phyloP scores from a whole-genome alignment of 306 rosid species.

The Dicorynia guianensis region DNA sequence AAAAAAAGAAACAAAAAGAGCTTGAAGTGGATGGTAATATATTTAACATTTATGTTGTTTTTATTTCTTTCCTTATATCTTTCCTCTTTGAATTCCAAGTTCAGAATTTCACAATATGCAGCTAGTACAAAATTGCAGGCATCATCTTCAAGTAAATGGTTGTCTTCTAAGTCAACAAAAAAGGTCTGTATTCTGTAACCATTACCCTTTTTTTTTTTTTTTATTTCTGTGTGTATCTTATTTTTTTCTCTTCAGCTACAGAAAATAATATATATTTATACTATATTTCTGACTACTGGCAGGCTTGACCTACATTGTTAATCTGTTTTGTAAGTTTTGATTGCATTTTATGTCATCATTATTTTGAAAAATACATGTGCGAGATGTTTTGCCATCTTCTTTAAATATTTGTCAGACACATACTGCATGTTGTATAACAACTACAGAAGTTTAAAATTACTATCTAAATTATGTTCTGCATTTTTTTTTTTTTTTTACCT shows the following conservation, averaged over 20 bases:
- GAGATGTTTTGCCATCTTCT: background rate
- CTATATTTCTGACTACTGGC: background rate
- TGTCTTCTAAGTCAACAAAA: slow-evolving; percentile 69
- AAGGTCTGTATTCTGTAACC: slow-evolving; percentile 52
- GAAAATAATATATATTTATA: background rate
- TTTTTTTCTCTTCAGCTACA: slow-evolving; percentile 13
- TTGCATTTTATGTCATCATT: slow-evolving; percentile 9
- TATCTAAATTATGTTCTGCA: background rate
- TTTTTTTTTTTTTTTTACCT: background rate
- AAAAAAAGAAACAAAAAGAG: slow-evolving; percentile 58
- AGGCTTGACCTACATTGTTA: background rate
- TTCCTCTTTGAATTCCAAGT: slow-evolving; percentile 21
- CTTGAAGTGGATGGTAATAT: slow-evolving; percentile 55
- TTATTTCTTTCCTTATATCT: slow-evolving; percentile 27
- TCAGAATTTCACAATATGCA: slow-evolving; percentile 49
- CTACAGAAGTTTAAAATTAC: background rate
- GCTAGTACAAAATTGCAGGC: slow-evolving; percentile 51
- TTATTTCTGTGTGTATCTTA: background rate
- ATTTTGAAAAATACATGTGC: background rate
- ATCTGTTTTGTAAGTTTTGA: background rate
- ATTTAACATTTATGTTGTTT: slow-evolving; percentile 32
- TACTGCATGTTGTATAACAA: background rate
- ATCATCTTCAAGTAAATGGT: slow-evolving; percentile 70
- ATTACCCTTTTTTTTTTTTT: background rate
- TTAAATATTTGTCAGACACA: background rate